Evolutionary conservation across 305 asterid genomes (phyloP), one percentile per base, ranked within the genome.

Genomic region (Rubia occidens): DNA sequence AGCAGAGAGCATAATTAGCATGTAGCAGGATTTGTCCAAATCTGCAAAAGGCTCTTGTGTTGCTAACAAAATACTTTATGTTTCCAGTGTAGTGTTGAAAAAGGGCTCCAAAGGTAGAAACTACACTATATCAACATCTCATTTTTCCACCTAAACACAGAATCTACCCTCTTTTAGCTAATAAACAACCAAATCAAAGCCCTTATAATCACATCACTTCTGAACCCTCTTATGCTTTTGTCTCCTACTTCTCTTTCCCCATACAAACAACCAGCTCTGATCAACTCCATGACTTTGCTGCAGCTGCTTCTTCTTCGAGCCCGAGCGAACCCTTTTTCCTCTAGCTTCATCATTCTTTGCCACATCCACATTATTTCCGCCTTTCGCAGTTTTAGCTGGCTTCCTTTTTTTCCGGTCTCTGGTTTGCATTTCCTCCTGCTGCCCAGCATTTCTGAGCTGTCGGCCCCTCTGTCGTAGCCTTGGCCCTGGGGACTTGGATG

Each of bases 181-280:
- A 43, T 39, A 47, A 17, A 44, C 24, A 45, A 44, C 26, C 73
- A 17, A 37, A 13, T 37, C 43, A 72, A 20, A 61, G 8, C 26
- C 54, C 59, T 66, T 47, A 51, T 63, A 49, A 24, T 18, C 13
- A 32, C 37, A 44, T 20, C 8, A 29, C 45, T 49, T 56, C 64
- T 40, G 58, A 72, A 64, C 82, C 8, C 72, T 71, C 53, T 75
- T 75, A 47, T 67, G 68, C 60, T 62, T 72, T 70, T 76, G 75
- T 37, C 76, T 60, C 69, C 60, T 73, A 65, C 53, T 67, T 29
- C 64, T 77, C 71, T 62, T 58, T 69, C 84, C 78, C 84, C 83
- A 79, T 42, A 62, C 74, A 55, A 58, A 32, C 14, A 39, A 64
- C 70, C 40, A 32, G 55, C 60, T 54, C 10, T 69, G 76, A 67